These are phyloP conservation scores for Candida gigantensis DNA, from an alignment of 1,139 yeast genomes.

Conservation along the genomic window DNA sequence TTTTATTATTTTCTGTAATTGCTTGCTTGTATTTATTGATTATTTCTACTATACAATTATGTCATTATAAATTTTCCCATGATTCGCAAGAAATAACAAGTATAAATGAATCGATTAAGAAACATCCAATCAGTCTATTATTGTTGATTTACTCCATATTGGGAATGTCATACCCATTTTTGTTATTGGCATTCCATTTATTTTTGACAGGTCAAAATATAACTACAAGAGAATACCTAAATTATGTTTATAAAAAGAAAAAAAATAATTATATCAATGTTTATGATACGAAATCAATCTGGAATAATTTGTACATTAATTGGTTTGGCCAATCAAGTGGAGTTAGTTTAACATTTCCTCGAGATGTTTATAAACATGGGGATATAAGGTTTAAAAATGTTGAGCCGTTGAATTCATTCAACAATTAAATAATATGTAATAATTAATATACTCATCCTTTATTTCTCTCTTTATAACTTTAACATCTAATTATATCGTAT, in stretches of 20 bases:
- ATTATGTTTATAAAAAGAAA: constrained; percentile 27
- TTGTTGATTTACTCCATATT: constrained; percentile 49
- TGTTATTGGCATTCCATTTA: constrained; percentile 55
- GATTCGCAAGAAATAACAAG: constrained; percentile 10
- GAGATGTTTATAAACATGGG: constrained; percentile 35
- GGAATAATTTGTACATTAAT: constrained; percentile 43
- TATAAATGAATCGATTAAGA: constrained; percentile 24
- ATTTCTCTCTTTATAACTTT: too few relatives aligned
- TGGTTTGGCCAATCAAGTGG: constrained; percentile 57
- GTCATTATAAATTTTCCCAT: constrained; percentile 20
- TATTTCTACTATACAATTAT: constrained; percentile 30
- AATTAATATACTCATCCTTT: background rate
- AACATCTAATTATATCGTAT: too few relatives aligned
- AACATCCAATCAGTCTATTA: constrained; percentile 47
- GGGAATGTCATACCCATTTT: constrained; percentile 52
- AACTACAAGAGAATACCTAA: constrained; percentile 70
- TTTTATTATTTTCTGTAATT: constrained; percentile 25
- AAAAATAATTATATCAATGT: constrained; percentile 36
- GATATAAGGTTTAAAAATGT: constrained; percentile 46
- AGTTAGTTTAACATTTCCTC: constrained; percentile 34
- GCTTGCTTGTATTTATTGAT: constrained; percentile 24
- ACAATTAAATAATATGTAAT: constrained; percentile 1
- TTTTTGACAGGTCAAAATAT: constrained; percentile 57
- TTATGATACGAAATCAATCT: constrained; percentile 38
- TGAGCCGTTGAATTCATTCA: constrained; percentile 20